These are phyloP conservation scores for Epichloe brachyelytri DNA, from an alignment of 2,329 filamentous ascomycete species.

Conservation along the genomic window DNA sequence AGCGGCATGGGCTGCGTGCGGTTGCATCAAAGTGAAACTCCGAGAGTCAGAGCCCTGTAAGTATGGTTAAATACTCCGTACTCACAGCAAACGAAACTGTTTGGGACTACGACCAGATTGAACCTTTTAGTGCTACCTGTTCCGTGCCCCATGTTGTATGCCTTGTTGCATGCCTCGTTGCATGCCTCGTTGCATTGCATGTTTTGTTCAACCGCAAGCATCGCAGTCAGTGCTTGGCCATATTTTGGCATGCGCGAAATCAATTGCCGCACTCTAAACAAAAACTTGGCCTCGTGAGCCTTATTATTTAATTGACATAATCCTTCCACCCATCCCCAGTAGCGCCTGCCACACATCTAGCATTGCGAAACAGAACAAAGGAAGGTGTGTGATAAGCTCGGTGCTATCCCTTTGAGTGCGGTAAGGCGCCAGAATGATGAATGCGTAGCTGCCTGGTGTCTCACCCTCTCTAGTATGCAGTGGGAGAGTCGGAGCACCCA, in stretches of 20 bases:
- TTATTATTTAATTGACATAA: no score
- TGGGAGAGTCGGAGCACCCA: no score
- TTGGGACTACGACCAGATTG: not conserved
- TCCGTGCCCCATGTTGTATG: not conserved
- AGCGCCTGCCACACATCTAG: no score
- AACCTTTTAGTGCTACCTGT: not conserved
- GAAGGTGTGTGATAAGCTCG: no score
- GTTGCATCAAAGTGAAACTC: not conserved
- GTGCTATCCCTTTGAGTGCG: no score
- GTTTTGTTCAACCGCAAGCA: not conserved
- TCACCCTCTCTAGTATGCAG: no score
- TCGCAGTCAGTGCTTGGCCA: not conserved
- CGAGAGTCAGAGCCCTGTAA: not conserved
- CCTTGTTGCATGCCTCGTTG: not conserved
- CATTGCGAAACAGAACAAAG: no score
- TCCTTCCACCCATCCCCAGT: no score
- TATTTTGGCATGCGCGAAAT: not conserved
- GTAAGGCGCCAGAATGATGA: not conserved
- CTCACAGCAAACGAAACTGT: no score
- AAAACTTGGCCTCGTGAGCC: not conserved
- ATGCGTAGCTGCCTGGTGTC: not conserved
- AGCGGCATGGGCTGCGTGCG: no score
- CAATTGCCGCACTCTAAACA: not conserved
- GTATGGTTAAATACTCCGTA: not conserved
- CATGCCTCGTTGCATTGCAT: not conserved